These are phyloP conservation scores for Ajuga chamaepitys DNA, from an alignment of 257 asterid species.

Conservation along the genomic window DNA sequence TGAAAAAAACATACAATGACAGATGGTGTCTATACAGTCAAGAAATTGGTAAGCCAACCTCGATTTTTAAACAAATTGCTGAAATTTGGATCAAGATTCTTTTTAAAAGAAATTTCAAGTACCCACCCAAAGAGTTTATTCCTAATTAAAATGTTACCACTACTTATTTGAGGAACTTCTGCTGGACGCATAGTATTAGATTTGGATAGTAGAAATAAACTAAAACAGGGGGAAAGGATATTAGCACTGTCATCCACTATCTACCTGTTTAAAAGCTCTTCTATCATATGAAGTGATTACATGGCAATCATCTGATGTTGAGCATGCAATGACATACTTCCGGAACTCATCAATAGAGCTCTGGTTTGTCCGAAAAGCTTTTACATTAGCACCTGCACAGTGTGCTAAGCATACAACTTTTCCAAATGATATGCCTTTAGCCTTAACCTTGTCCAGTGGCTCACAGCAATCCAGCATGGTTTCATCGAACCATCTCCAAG, in stretches of 20 bases:
- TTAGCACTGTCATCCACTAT: not conserved
- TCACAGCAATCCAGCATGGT: slow-evolving; percentile 76
- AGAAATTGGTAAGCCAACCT: too few relatives aligned
- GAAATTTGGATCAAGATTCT: too few relatives aligned
- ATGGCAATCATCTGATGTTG: slow-evolving; percentile 50
- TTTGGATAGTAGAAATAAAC: not conserved
- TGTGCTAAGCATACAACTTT: slow-evolving; percentile 68
- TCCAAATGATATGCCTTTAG: slow-evolving; percentile 60
- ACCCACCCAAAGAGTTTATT: too few relatives aligned
- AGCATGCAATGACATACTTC: slow-evolving; percentile 39
- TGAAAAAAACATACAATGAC: not conserved
- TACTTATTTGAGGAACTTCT: too few relatives aligned
- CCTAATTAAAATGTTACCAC: too few relatives aligned
- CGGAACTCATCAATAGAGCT: slow-evolving; percentile 56
- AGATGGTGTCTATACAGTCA: too few relatives aligned
- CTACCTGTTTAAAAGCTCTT: slow-evolving; percentile 50
- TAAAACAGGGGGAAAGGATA: not conserved
- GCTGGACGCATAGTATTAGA: too few relatives aligned
- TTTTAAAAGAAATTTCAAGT: too few relatives aligned
- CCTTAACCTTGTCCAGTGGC: slow-evolving; percentile 59
- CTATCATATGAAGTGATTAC: slow-evolving; percentile 61
- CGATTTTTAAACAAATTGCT: too few relatives aligned
- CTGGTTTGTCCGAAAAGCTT: slow-evolving; percentile 57
- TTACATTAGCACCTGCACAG: slow-evolving; percentile 72
- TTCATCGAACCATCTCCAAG: slow-evolving; percentile 89